Conservation (phyloP, 768 basidiomycete species). For the Boletus edulis region DNA sequence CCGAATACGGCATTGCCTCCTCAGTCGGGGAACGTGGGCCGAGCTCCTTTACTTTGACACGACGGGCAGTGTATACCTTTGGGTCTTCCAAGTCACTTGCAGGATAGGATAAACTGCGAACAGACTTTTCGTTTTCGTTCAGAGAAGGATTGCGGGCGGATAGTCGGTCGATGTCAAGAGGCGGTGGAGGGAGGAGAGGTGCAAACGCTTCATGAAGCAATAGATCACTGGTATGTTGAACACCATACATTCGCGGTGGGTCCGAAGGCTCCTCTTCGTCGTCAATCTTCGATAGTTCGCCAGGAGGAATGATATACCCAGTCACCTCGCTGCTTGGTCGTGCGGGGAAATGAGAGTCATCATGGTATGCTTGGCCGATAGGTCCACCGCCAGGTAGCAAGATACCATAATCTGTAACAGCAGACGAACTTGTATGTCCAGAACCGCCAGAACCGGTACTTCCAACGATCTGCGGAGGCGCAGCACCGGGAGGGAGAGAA, state of each 20-base stretch:
- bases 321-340: constrained; percentile 31
- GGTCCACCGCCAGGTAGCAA: constrained; percentile 31
- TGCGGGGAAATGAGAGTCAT: constrained; percentile 21
- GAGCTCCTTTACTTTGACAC: constrained; percentile 38
- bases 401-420: constrained; percentile 34
- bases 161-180: constrained; percentile 33
- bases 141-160: constrained; percentile 24
- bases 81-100: constrained; percentile 32
- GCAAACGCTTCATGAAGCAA: constrained; percentile 28
- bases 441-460: constrained; percentile 38
- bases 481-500: constrained; percentile 32
- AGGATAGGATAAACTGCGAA: constrained; percentile 33
- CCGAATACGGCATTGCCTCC: constrained; percentile 14
- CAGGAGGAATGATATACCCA: constrained; percentile 37
- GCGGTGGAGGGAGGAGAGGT: constrained; percentile 40
- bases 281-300: constrained; percentile 33
- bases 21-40: constrained; percentile 25
- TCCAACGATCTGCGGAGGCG: constrained; percentile 36
- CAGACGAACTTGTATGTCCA: constrained; percentile 41
- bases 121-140: constrained; percentile 33
- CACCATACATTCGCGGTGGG: constrained; percentile 30
- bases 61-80: constrained; percentile 35
- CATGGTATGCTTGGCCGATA: constrained; percentile 33
- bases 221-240: constrained; percentile 21
- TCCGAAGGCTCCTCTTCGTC: constrained; percentile 30